These are phyloP conservation scores for Phoma herbarum DNA, from an alignment of 2,329 filamentous ascomycete species.

Conservation along the genomic window DNA sequence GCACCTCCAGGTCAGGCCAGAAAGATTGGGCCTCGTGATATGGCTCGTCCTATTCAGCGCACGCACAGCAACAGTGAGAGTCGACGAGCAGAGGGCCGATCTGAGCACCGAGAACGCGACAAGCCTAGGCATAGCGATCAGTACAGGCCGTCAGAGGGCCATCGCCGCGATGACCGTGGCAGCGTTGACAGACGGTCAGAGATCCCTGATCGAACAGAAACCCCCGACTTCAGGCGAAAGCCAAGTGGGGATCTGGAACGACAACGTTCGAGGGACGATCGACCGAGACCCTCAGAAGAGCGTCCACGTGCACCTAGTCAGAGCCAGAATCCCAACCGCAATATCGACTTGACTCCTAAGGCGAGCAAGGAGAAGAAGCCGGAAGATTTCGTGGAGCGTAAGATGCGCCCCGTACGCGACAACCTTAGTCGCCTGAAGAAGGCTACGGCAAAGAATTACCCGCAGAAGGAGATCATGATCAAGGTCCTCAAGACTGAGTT, in stretches of 20 bases:
- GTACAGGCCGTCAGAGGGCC: constrained; percentile 40
- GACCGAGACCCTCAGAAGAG: constrained; percentile 61
- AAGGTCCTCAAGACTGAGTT: constrained; percentile 69
- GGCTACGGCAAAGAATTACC: constrained; percentile 69
- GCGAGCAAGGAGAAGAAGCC: constrained; percentile 40
- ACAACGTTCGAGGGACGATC: constrained; percentile 46
- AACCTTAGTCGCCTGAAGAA: constrained; percentile 68
- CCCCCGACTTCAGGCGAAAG: constrained; percentile 56
- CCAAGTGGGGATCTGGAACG: constrained; percentile 55
- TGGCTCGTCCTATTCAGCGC: constrained; percentile 50
- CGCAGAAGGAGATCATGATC: constrained; percentile 69
- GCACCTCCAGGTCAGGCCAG: constrained; percentile 60
- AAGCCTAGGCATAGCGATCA: constrained; percentile 50
- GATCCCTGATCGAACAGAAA: constrained; percentile 49
- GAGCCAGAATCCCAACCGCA: constrained; percentile 52
- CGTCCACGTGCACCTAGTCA: constrained; percentile 54
- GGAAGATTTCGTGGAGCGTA: constrained; percentile 61
- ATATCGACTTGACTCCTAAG: constrained; percentile 41
- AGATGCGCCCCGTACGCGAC: constrained; percentile 67
- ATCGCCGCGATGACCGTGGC: constrained; percentile 43
- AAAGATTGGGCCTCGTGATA: constrained; percentile 47
- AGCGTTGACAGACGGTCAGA: constrained; percentile 52
- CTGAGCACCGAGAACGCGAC: constrained; percentile 45
- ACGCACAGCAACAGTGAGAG: constrained; percentile 49
- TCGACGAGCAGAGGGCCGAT: constrained; percentile 44